Conservation (phyloP, 305 asterid species). For the Fraxinus dipetala region DNA sequence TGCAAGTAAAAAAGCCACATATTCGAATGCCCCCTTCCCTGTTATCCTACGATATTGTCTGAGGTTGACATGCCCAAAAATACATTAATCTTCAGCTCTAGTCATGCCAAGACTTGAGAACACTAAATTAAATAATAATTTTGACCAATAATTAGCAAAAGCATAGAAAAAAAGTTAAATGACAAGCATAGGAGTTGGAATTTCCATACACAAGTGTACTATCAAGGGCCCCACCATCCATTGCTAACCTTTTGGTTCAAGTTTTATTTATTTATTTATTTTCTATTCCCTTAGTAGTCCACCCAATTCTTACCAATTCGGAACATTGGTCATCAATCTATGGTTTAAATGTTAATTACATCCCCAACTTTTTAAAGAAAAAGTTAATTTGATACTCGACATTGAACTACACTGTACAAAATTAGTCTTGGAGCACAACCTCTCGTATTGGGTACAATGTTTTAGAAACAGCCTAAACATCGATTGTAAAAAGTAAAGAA, state of each 20-base stretch:
- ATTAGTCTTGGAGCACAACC: not conserved
- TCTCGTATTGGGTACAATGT: not conserved
- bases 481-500: not conserved
- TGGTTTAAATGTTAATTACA: not conserved
- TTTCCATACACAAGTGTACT: not conserved
- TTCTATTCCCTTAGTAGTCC: not conserved
- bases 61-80: slow-evolving; percentile 14
- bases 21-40: not conserved
- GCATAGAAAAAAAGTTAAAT: not conserved
- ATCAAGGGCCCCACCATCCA: slow-evolving; percentile 7
- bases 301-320: not conserved
- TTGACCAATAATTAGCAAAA: not conserved
- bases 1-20: not conserved
- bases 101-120: not conserved
- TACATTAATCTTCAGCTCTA: not conserved
- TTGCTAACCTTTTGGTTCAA: slow-evolving; percentile 1
- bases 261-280: not conserved
- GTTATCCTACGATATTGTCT: not conserved
- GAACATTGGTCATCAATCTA: not conserved
- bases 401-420: not conserved
- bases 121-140: not conserved
- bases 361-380: not conserved
- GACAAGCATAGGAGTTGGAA: not conserved
- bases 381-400: not conserved
- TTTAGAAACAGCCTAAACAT: not conserved